phyloP scores from a whole-genome alignment of 345 rosid genomes.

The Hibiscus trionum region DNA sequence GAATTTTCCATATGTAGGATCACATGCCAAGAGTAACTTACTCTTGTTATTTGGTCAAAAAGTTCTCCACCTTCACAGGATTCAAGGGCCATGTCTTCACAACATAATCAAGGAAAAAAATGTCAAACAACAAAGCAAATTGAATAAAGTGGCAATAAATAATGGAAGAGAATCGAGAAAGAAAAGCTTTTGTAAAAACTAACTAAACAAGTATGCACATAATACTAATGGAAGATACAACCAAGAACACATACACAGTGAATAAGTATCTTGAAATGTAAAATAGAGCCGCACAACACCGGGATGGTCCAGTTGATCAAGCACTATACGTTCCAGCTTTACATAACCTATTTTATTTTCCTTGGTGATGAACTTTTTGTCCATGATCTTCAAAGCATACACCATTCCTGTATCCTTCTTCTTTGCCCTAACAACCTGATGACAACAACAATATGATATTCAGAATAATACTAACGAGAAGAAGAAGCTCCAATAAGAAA shows the following conservation, averaged over 20 bases:
- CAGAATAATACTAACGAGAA: slow-evolving; percentile 9
- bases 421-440: slow-evolving; percentile 93
- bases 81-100: slow-evolving; percentile 94
- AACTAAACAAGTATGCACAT: neutral
- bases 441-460: slow-evolving; percentile 10
- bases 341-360: slow-evolving; percentile 98
- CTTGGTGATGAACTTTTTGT: slow-evolving; percentile 96
- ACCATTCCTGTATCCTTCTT: slow-evolving; percentile 81
- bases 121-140: slow-evolving; percentile 17
- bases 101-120: slow-evolving; percentile 23
- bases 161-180: slow-evolving; percentile 5
- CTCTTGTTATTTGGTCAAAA: slow-evolving; percentile 91
- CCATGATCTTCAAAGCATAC: slow-evolving; percentile 97
- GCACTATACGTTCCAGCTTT: slow-evolving; percentile 91
- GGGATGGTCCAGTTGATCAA: slow-evolving; percentile 96
- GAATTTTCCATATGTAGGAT: slow-evolving; percentile 1
- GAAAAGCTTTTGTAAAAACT: neutral
- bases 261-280: slow-evolving; percentile 84
- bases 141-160: slow-evolving; percentile 8
- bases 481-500: neutral
- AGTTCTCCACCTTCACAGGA: slow-evolving; percentile 98
- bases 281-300: slow-evolving; percentile 85
- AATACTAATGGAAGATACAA: slow-evolving; percentile 1
- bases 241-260: slow-evolving; percentile 64
- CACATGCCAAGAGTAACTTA: slow-evolving; percentile 29